Percentiles rank a stretch among this genome's conserved stretches.
phyloP scores from a whole-genome alignment of 2,329 filamentous ascomycete species.

The Fusarium sp. region DNA sequence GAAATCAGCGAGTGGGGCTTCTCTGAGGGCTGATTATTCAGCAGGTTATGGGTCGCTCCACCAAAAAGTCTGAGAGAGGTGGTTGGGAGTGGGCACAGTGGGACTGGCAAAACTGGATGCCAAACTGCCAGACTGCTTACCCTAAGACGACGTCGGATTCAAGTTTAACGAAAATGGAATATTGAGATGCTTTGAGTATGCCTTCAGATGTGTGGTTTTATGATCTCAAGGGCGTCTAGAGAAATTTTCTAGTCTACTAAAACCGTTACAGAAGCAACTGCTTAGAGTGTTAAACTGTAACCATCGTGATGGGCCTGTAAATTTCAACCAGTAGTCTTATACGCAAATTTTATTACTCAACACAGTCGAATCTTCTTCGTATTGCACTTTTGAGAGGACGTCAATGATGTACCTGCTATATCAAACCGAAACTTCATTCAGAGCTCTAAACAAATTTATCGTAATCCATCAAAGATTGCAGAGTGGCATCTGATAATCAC shows the following conservation, averaged over 20 bases:
- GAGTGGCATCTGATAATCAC: not conserved
- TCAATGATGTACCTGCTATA: no score
- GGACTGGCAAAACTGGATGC: not conserved
- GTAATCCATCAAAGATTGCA: not conserved
- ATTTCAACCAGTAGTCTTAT: not conserved
- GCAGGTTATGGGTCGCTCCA: not conserved
- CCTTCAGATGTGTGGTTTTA: not conserved
- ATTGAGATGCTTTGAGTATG: not conserved
- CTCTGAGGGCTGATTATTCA: conserved; percentile 30
- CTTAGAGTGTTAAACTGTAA: not conserved
- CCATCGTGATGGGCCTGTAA: not conserved
- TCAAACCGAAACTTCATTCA: no score
- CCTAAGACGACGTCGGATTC: not conserved
- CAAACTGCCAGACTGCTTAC: not conserved
- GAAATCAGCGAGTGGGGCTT: conserved; percentile 37
- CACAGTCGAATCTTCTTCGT: not conserved
- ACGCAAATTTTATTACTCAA: not conserved
- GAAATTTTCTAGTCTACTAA: accelerated
- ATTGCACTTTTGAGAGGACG: not conserved
- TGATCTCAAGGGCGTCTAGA: accelerated
- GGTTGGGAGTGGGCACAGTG: not conserved
- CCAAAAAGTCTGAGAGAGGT: not conserved
- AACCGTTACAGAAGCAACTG: not conserved
- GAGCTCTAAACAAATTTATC: no score
- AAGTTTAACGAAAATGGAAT: not conserved